phyloP scores from a whole-genome alignment of 2,329 filamentous ascomycete genomes.

The Ilyonectria mors-panacis region DNA sequence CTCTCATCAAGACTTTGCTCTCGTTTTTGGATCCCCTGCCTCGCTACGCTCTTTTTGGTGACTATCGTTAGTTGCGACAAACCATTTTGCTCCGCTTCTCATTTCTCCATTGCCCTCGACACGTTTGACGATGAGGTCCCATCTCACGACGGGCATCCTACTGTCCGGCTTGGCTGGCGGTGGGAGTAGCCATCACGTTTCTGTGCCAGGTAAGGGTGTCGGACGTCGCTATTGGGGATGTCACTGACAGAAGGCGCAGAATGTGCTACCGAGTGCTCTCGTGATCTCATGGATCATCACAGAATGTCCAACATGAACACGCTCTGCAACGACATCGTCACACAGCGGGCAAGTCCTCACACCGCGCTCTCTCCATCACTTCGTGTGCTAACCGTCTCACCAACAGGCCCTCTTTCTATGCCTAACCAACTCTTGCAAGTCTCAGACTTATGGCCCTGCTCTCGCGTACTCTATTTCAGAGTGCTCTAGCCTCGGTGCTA shows the following conservation, averaged over 20 bases:
- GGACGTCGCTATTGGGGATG: background rate
- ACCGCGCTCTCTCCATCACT: constrained; percentile 16
- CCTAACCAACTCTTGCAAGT: constrained; percentile 47
- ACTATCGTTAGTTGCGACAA: constrained; percentile 52
- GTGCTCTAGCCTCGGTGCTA: constrained; percentile 47
- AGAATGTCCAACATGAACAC: constrained; percentile 19
- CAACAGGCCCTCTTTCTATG: constrained; percentile 52
- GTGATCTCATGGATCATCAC: constrained; percentile 29
- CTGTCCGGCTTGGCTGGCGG: constrained; percentile 29
- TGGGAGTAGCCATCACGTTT: constrained; percentile 12
- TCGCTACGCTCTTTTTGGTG: constrained; percentile 48
- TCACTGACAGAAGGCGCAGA: constrained; percentile 25
- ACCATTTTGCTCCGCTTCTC: constrained; percentile 43
- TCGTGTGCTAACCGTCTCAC: constrained; percentile 31
- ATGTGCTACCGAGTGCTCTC: constrained; percentile 40
- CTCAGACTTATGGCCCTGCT: constrained; percentile 49
- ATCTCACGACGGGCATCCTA: constrained; percentile 27
- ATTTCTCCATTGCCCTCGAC: constrained; percentile 22
- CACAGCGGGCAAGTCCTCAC: constrained; percentile 42
- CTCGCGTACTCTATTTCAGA: constrained; percentile 46
- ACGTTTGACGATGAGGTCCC: constrained; percentile 43
- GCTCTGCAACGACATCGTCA: constrained; percentile 40
- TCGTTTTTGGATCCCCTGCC: constrained; percentile 52
- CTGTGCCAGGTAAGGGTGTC: constrained; percentile 32
- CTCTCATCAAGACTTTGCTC: constrained; percentile 43